Evolutionary conservation across 2,329 filamentous ascomycete species (phyloP).

Genomic region (Pyrenochaeta sp.): DNA sequence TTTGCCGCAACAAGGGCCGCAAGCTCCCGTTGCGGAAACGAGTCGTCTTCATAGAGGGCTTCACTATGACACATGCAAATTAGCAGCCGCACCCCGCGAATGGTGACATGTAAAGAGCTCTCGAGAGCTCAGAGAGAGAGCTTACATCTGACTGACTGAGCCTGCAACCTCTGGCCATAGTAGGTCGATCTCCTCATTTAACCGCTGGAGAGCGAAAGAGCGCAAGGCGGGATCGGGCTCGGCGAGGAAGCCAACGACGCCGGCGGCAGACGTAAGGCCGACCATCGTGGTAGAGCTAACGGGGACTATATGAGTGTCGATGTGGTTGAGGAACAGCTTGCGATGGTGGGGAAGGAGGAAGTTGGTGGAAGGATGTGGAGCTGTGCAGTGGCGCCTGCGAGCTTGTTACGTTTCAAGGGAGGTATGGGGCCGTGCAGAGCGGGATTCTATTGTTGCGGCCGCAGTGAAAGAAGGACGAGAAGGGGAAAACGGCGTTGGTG

Average conservation of each 20-base stretch:
- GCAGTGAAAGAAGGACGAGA: constrained; percentile 44
- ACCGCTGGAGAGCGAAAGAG: constrained; percentile 91
- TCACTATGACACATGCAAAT: constrained; percentile 68
- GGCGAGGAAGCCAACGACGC: constrained; percentile 92
- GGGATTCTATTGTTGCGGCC: constrained; percentile 14
- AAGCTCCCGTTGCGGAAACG: constrained; percentile 91
- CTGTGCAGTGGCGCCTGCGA: constrained; percentile 45
- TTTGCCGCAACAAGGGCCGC: constrained; percentile 95
- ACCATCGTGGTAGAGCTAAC: constrained; percentile 69
- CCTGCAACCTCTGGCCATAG: constrained; percentile 98
- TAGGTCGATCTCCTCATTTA: constrained; percentile 96
- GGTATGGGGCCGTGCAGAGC: constrained; percentile 19
- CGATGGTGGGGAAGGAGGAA: constrained; percentile 36
- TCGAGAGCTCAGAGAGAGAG: constrained; percentile 21
- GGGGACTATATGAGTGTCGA: constrained; percentile 14
- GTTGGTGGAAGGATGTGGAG: constrained; percentile 48
- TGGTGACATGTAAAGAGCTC: background rate
- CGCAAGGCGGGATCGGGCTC: constrained; percentile 95
- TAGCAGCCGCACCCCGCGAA: constrained; percentile 25
- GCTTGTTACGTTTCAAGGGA: constrained; percentile 29
- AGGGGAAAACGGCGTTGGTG: constrained; percentile 33
- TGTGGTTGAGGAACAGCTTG: constrained; percentile 21
- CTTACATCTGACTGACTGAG: constrained; percentile 91
- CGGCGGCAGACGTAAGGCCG: constrained; percentile 90
- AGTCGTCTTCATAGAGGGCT: constrained; percentile 95